Evolutionary conservation across 495 filamentous ascomycete genomes (phyloP), one percentile per base, ranked within the genome.

Genomic region (Tuber aestivum): DNA sequence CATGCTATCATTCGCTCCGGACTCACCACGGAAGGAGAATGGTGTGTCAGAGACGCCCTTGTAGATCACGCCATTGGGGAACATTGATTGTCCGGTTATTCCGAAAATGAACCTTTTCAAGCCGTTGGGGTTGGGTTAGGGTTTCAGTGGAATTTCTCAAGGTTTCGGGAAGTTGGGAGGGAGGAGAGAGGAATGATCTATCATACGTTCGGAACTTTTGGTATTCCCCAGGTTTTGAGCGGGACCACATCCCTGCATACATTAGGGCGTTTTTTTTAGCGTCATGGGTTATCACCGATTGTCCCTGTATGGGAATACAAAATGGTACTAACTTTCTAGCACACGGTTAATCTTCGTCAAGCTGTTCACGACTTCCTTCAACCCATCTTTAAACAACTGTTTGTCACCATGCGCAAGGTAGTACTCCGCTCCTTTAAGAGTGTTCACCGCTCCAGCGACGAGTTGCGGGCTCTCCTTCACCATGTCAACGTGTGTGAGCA

Each of bases 71-170:
- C 94, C 94, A 70, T 92, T 86, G 3, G 94, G 94, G 83, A 97
- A 97, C 94, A 97, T 97, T 69, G 88, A 89, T 83, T 97, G 94
- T 10, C 87, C 90, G 2, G 91, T 93, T 79, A 97, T 96, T 71
- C 94, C 94, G 79, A 96, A 97, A 84, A 97, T 97, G 85, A 97
- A 97, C 1, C 79, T 81, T 35, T 71, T 69, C n/a, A 48, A n/a
- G 18, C 10, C 23, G 9, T 12, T 45, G n/a, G 74, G 50, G 72
- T 50, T 37, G 40, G 44, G 50, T 61, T 32, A 14, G 50, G 2
- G 27, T 32, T 27, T 14, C n/a, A 3, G 5, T 27, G n/a, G 27
- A 14, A n/a, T 14, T 61, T 61, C 45, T 50, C 3, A 18, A 70
- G 10, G 72, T 20, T 73, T 38, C 41, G 45, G 5, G 48, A 21